Evolutionary conservation across 2,329 filamentous ascomycete genomes (phyloP).

Genomic region (Paraconiothyrium brasiliense): DNA sequence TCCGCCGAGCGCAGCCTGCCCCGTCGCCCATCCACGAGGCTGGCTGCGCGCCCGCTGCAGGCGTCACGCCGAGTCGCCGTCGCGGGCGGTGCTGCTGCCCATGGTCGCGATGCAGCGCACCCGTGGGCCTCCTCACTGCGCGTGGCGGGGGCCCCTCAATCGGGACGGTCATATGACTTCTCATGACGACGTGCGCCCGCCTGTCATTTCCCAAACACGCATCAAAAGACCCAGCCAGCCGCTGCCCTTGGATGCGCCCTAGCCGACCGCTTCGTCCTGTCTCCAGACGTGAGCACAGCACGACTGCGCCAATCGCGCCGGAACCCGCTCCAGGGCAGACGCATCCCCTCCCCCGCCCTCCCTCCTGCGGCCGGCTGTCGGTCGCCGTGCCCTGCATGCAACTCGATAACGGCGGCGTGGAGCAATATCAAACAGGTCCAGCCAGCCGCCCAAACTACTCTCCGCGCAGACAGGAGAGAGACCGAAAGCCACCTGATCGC

Average conservation of each 20-base stretch:
- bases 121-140: neutral
- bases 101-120: neutral
- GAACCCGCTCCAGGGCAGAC: too few relatives aligned
- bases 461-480: too few relatives aligned
- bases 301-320: too few relatives aligned
- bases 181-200: neutral
- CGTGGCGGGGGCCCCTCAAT: neutral
- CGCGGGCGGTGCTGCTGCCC: neutral
- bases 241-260: neutral
- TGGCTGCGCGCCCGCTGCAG: neutral
- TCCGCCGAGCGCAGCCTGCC: neutral
- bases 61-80: neutral
- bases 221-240: conserved; percentile 1
- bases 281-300: too few relatives aligned
- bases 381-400: conserved; percentile 15
- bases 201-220: neutral
- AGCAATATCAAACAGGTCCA: neutral
- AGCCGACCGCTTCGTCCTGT: neutral
- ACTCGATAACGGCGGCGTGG: conserved; percentile 8
- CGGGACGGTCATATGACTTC: conserved; percentile 8
- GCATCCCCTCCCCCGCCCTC: too few relatives aligned
- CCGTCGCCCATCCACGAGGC: neutral
- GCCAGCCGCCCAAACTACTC: too few relatives aligned
- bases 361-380: neutral
- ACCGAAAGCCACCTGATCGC: conserved; percentile 3